These are phyloP conservation scores for Omphalotus olearius DNA, from an alignment of 1,284 basidiomycete species.

Conservation along the genomic window DNA sequence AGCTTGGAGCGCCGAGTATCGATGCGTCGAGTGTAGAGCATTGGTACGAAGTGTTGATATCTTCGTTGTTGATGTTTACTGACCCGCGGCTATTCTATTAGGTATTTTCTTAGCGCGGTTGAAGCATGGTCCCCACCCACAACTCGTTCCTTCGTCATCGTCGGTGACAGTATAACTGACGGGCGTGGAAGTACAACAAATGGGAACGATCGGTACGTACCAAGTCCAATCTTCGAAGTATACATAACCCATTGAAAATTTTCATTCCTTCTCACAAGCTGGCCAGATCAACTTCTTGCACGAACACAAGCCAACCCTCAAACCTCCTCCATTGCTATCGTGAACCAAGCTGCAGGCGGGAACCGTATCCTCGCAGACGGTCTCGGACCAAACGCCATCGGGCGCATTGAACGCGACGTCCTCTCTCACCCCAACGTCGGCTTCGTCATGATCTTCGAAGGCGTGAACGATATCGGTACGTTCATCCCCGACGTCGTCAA, in stretches of 20 bases:
- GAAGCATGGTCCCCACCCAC: constrained; percentile 33
- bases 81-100: constrained; percentile 10
- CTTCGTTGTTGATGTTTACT: not conserved
- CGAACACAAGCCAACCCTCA: constrained; percentile 33
- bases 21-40: constrained; percentile 32
- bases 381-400: constrained; percentile 41
- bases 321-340: constrained; percentile 33
- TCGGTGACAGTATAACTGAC: constrained; percentile 51
- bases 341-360: constrained; percentile 48
- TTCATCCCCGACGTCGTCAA: constrained; percentile 33
- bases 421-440: constrained; percentile 39
- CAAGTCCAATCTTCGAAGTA: not conserved
- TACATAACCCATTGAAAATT: not conserved
- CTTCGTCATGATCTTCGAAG: constrained; percentile 48
- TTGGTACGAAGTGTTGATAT: constrained; percentile 26
- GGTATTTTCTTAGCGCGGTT: constrained; percentile 41
- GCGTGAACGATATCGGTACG: constrained; percentile 49
- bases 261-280: constrained; percentile 24
- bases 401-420: constrained; percentile 47
- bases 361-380: constrained; percentile 47
- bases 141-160: constrained; percentile 33
- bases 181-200: constrained; percentile 34
- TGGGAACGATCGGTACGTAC: constrained; percentile 32
- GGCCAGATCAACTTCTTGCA: constrained; percentile 44
- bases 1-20: constrained; percentile 29